These are phyloP conservation scores for Aegilops sharonensis DNA, from an alignment of 176 grass and related monocot species.

Conservation along the genomic window DNA sequence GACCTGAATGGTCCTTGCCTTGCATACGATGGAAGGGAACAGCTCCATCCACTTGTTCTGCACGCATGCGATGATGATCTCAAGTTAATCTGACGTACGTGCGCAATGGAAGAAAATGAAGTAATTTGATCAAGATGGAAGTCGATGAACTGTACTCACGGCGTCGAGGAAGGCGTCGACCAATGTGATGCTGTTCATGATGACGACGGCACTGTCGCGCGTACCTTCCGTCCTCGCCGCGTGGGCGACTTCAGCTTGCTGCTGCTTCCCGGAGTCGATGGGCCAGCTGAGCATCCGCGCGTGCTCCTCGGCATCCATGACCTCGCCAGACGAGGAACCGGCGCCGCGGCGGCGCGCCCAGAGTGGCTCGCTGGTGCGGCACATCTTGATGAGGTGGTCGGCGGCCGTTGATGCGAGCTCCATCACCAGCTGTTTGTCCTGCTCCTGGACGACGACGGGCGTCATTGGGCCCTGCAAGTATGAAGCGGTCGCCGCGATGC, in stretches of 20 bases:
- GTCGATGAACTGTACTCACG: constrained; percentile 30
- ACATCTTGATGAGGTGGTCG: constrained; percentile 59
- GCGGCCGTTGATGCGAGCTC: constrained; percentile 74
- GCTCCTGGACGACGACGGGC: constrained; percentile 47
- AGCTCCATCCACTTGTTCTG: constrained; percentile 98
- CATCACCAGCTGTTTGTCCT: constrained; percentile 64
- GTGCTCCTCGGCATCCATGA: constrained; percentile 59
- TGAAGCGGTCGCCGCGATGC: neutral
- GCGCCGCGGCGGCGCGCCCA: constrained; percentile 38
- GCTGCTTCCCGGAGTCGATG: constrained; percentile 48
- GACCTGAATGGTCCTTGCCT: constrained; percentile 75
- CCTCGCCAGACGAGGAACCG: constrained; percentile 7
- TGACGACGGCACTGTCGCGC: constrained; percentile 69
- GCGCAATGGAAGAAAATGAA: neutral
- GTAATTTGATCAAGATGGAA: neutral
- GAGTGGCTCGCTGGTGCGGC: constrained; percentile 50
- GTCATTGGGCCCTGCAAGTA: constrained; percentile 35
- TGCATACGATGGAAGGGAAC: constrained; percentile 88
- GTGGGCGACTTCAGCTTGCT: neutral
- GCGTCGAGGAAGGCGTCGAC: constrained; percentile 87
- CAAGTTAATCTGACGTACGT: neutral
- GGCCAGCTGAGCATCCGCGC: constrained; percentile 66
- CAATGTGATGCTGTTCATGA: constrained; percentile 96
- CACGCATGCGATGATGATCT: neutral
- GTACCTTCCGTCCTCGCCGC: constrained; percentile 61